Conservation (phyloP, 768 basidiomycete genomes). For the Lentinula edodes region DNA sequence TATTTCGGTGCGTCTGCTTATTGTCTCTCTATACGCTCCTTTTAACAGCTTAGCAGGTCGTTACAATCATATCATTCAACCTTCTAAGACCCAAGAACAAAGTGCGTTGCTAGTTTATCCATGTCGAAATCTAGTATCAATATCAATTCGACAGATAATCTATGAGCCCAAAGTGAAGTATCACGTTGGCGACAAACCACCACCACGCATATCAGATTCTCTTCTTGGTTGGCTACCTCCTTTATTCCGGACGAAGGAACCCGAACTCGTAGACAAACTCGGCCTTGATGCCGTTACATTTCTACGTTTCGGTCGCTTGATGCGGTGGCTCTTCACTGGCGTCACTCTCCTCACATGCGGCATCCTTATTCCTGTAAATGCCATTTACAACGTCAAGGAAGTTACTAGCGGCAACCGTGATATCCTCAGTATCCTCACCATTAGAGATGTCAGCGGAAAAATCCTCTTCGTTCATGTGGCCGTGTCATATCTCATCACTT, state of each 20-base stretch:
- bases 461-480: conserved; percentile 82
- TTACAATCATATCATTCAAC: conserved; percentile 75
- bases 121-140: not conserved
- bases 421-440: conserved; percentile 75
- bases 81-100: conserved; percentile 86
- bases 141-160: conserved; percentile 48
- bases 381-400: conserved; percentile 73
- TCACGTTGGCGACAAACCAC: conserved; percentile 69
- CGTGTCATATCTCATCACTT: conserved; percentile 75
- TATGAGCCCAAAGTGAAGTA: conserved; percentile 96
- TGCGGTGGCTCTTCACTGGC: conserved; percentile 64
- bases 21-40: not conserved
- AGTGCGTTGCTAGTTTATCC: conserved; percentile 29
- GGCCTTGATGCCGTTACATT: conserved; percentile 93
- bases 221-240: conserved; percentile 90
- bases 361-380: conserved; percentile 82
- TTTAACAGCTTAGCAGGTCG: conserved; percentile 33
- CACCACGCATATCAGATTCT: conserved; percentile 77
- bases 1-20: conserved; percentile 50
- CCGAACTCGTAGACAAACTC: conserved; percentile 82
- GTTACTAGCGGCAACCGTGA: conserved; percentile 49
- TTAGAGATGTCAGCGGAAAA: conserved; percentile 71
- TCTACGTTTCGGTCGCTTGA: conserved; percentile 85
- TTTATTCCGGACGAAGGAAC: conserved; percentile 75
- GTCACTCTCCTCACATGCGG: conserved; percentile 62